phyloP scores from a whole-genome alignment of 192 early-diverging fungal species.

The Coemansia sp. region DNA sequence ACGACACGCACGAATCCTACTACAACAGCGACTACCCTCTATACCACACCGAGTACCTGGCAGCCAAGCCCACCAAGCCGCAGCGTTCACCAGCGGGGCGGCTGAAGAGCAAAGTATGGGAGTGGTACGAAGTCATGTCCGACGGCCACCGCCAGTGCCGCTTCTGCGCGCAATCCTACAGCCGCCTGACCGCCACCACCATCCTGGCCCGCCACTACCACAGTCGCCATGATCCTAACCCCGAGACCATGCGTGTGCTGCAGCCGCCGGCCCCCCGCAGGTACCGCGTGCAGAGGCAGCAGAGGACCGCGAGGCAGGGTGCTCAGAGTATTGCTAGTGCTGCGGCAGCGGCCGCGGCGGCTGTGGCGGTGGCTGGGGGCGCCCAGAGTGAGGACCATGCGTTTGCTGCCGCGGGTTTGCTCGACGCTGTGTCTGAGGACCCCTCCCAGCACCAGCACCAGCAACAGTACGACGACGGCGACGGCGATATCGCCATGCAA shows the following conservation, averaged over 20 bases:
- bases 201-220: conserved; percentile 50
- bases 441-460: conserved; percentile 13
- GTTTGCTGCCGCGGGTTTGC: conserved; percentile 24
- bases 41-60: no score
- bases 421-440: conserved; percentile 34
- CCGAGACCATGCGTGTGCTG: conserved; percentile 16
- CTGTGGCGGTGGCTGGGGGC: conserved; percentile 20
- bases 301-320: background rate
- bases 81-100: conserved; percentile 25
- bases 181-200: conserved; percentile 49
- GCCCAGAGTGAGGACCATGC: conserved; percentile 10
- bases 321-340: conserved; percentile 26
- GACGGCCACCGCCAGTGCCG: conserved; percentile 48
- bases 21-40: no score
- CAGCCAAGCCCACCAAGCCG: conserved; percentile 33
- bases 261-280: conserved; percentile 17
- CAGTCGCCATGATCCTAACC: conserved; percentile 39
- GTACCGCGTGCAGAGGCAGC: background rate
- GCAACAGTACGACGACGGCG: no score
- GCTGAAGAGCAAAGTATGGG: conserved; percentile 52
- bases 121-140: conserved; percentile 44
- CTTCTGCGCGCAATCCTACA: conserved; percentile 48
- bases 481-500: conserved; percentile 42
- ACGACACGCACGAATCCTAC: conserved; percentile 16
- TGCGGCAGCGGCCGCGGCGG: conserved; percentile 37